Conservation (phyloP, 352 stramenopile genomes). For the Pythium scleroteichum region DNA sequence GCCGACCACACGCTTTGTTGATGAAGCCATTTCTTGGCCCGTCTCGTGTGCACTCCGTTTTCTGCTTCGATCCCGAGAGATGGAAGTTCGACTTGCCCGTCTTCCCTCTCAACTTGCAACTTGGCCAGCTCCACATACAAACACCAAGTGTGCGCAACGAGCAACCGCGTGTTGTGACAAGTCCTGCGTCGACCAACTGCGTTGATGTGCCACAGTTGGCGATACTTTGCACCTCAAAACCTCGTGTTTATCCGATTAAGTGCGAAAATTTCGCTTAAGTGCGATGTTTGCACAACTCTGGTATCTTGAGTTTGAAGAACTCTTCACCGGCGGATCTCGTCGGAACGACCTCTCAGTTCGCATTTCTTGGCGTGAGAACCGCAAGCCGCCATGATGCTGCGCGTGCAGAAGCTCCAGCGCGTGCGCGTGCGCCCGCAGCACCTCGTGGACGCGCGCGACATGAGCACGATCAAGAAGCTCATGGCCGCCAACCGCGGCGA, state of each 20-base stretch:
- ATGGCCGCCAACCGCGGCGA: constrained; percentile 98
- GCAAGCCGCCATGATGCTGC: constrained; percentile 9
- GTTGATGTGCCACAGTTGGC: constrained; percentile 8
- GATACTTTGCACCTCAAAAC: constrained; percentile 22
- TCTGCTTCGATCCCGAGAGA: constrained; percentile 22
- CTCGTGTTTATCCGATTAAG: constrained; percentile 8
- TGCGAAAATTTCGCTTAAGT: constrained; percentile 9
- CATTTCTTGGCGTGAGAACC: constrained; percentile 6
- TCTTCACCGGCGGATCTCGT: constrained; percentile 3
- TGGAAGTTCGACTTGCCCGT: constrained; percentile 8
- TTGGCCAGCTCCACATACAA: constrained; percentile 8
- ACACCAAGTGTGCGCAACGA: constrained; percentile 8
- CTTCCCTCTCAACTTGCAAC: constrained; percentile 14
- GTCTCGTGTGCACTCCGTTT: constrained; percentile 17
- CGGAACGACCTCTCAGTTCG: constrained; percentile 3
- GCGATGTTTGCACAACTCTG: constrained; percentile 23
- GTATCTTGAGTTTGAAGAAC: constrained; percentile 16
- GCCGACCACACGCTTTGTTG: background rate
- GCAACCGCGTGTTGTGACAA: constrained; percentile 24
- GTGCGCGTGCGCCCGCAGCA: constrained; percentile 13
- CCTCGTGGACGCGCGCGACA: constrained; percentile 39
- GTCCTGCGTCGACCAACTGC: constrained; percentile 17
- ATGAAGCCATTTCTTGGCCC: constrained; percentile 13
- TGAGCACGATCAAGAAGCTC: constrained; percentile 93
- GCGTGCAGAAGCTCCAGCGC: constrained; percentile 6